Conservation (phyloP, 495 filamentous ascomycete genomes). For the Pyronema omphalodes region DNA sequence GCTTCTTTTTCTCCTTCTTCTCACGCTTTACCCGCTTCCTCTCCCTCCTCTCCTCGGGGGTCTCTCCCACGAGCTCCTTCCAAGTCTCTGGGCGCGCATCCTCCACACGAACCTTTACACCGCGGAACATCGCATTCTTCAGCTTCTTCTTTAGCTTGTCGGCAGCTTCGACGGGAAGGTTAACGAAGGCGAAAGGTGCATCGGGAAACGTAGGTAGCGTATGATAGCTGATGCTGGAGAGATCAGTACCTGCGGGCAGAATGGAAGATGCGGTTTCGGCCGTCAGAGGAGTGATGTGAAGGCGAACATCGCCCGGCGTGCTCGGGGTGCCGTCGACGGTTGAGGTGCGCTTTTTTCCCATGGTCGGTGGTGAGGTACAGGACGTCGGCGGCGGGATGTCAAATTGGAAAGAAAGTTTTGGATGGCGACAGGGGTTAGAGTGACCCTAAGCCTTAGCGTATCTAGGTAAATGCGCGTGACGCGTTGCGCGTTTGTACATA, state of each 20-base stretch:
- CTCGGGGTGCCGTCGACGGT: background rate
- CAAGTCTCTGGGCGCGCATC: conserved; percentile 41
- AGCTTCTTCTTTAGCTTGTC: conserved; percentile 81
- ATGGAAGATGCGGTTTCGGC: conserved; percentile 48
- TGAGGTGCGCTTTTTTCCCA: background rate
- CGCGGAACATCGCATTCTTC: conserved; percentile 72
- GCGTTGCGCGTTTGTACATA: no score
- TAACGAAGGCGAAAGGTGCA: conserved; percentile 71
- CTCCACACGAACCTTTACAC: conserved; percentile 68
- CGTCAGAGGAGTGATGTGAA: conserved; percentile 77
- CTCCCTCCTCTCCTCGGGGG: conserved; percentile 22
- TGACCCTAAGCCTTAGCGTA: no score
- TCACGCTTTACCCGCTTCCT: conserved; percentile 26
- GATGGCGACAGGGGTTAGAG: no score
- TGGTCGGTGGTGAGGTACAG: background rate
- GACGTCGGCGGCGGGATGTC: no score
- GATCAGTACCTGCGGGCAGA: conserved; percentile 42
- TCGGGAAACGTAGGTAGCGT: conserved; percentile 70
- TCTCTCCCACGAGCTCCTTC: conserved; percentile 24
- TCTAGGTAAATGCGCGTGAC: no score
- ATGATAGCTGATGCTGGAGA: conserved; percentile 66
- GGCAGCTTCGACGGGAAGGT: conserved; percentile 60
- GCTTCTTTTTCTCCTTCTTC: conserved; percentile 44
- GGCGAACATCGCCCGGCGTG: conserved; percentile 26
- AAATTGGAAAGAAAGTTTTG: no score